Evolutionary conservation across 495 filamentous ascomycete species (phyloP), one percentile per base, ranked within the genome.

Genomic region (Rhypophila decipiens): DNA sequence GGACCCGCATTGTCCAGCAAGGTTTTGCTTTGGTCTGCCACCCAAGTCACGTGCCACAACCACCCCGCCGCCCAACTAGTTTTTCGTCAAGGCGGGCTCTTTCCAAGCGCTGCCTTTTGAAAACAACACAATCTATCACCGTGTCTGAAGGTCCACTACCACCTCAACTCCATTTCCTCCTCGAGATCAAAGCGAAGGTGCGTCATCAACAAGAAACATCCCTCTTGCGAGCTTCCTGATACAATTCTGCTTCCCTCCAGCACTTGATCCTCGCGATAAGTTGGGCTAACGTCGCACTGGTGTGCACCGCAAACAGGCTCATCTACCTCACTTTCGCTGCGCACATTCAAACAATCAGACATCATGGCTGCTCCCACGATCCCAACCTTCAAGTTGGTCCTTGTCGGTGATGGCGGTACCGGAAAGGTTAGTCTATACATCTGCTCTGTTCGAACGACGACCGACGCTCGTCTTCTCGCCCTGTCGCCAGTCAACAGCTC

Each of bases 361-460:
- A 60, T 58, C 65, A 91, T 90, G 84, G 78, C 83, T 59, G 58
- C 61, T 53, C 62, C 64, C 33, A 54, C 70, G 45, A 67, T 65
- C 54, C 80, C 83, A 41, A 96, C 90, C 64, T 97, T 99, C 82
- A 99, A 99, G 88, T 86, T 99, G 64, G 94, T 99, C 59, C 89
- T 99, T 65, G 94, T 99, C 65, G 94, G 94, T 69, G 94, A 99
- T 72, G 94, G 94, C 76, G 94, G 94, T 78, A 99, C 94, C 66
- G 94, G 94, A 74, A 99, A 99, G 89, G 94, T 95, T 74, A 59
- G 66, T 76, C 38, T 9, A 18, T 18, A 2, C 36, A 17, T 39
- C 36, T 56, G 39, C 19, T 31, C 45, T 33, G 19, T 17, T 20
- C 44, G 34, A n/a, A n/a, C 29, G 44, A 40, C 38, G 13, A 21